These are phyloP conservation scores for Pseudogymnoascus sp. DNA, from an alignment of 2,329 filamentous ascomycete genomes.

Conservation along the genomic window DNA sequence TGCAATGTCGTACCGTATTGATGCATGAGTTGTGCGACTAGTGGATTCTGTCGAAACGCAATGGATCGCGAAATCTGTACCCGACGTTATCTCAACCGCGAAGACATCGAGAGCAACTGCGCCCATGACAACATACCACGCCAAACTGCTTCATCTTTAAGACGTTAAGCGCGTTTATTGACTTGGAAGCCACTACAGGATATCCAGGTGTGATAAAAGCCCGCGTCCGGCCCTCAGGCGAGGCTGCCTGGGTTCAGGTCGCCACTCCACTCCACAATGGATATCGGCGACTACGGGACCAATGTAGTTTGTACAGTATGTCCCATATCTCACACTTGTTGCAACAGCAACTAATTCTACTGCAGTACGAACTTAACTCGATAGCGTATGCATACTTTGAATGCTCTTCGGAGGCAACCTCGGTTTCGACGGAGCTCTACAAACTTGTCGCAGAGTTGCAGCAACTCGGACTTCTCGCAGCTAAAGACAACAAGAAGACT, in stretches of 20 bases:
- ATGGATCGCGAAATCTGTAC: neutral
- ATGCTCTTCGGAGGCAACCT: constrained; percentile 11
- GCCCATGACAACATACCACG: neutral
- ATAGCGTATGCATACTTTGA: constrained; percentile 29
- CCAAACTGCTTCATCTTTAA: neutral
- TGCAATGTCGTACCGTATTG: neutral
- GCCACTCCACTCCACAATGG: constrained; percentile 22
- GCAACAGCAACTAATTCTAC: neutral
- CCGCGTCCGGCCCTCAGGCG: neutral
- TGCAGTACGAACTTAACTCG: constrained; percentile 25
- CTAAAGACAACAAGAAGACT: neutral
- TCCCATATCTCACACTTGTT: constrained; percentile 10
- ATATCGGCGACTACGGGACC: constrained; percentile 28
- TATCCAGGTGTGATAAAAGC: neutral
- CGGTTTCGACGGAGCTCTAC: constrained; percentile 16
- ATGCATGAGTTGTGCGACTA: neutral
- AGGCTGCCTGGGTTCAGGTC: neutral
- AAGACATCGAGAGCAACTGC: neutral
- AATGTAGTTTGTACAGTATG: constrained; percentile 29
- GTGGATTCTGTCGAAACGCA: neutral
- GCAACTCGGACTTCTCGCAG: constrained; percentile 4
- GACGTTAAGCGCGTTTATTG: neutral
- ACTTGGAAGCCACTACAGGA: neutral
- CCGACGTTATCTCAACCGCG: constrained; percentile 1
- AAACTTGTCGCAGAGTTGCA: constrained; percentile 24